These are phyloP conservation scores for Chondrostereum purpureum DNA, from an alignment of 1,284 basidiomycete species.

Conservation along the genomic window DNA sequence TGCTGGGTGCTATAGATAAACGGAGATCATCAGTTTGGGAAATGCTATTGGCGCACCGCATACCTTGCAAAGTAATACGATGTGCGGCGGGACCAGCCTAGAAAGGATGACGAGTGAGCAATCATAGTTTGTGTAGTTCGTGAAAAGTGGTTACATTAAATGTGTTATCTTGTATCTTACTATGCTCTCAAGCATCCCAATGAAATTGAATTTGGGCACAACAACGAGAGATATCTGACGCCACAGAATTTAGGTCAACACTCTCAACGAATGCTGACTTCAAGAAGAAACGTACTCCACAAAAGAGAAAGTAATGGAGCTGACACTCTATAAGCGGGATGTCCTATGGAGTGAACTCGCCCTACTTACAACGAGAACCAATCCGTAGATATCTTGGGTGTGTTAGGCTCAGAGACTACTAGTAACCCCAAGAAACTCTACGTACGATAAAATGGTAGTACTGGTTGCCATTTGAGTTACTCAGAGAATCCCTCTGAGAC, in stretches of 20 bases:
- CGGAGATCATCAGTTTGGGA: not conserved
- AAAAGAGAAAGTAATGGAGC: slow-evolving; percentile 38
- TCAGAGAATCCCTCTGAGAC: too few species aligned
- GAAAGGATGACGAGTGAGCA: not conserved
- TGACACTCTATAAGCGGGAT: slow-evolving; percentile 9
- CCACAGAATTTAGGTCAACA: not conserved
- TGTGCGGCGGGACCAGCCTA: slow-evolving; percentile 13
- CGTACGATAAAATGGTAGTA: slow-evolving; percentile 9
- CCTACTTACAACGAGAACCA: slow-evolving; percentile 33
- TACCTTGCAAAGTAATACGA: slow-evolving; percentile 14
- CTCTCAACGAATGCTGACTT: not conserved
- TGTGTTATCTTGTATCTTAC: slow-evolving; percentile 46
- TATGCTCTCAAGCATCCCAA: slow-evolving; percentile 47
- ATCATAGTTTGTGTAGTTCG: not conserved
- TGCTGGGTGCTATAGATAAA: slow-evolving; percentile 45
- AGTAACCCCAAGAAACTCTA: slow-evolving; percentile 1
- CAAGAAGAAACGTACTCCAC: slow-evolving; percentile 29
- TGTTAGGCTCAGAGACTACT: not conserved
- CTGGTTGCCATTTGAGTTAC: not conserved
- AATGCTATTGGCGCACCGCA: not conserved
- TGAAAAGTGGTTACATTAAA: slow-evolving; percentile 32
- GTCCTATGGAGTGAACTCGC: too few species aligned
- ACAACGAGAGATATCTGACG: slow-evolving; percentile 44
- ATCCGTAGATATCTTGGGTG: slow-evolving; percentile 46
- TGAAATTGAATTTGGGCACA: slow-evolving; percentile 52